These are phyloP conservation scores for Phytophthora capsici DNA, from an alignment of 352 stramenopile genomes.

Conservation along the genomic window DNA sequence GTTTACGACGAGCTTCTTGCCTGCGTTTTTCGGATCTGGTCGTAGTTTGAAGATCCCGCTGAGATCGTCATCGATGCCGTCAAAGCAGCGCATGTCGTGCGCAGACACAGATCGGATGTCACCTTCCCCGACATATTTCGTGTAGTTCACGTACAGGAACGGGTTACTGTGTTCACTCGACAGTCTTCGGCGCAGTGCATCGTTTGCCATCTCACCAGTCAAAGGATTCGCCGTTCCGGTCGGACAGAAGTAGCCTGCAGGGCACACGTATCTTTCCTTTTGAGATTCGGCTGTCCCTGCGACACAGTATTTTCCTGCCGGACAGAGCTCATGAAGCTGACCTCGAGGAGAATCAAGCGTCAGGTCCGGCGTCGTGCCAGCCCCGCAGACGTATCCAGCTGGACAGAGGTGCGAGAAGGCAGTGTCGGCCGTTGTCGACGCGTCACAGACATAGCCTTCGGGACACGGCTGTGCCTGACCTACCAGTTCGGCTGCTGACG, in stretches of 20 bases:
- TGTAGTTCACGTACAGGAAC: constrained; percentile 72
- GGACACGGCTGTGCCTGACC: constrained; percentile 92
- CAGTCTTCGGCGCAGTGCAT: constrained; percentile 86
- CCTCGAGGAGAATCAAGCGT: constrained; percentile 87
- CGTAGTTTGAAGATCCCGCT: constrained; percentile 54
- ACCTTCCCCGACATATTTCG: constrained; percentile 92
- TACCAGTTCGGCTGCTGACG: constrained; percentile 36
- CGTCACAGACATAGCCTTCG: constrained; percentile 95
- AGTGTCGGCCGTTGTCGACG: constrained; percentile 85
- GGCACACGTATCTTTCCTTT: constrained; percentile 82
- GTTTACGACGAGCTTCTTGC: constrained; percentile 51
- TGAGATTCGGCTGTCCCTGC: constrained; percentile 89
- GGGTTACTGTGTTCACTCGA: constrained; percentile 70
- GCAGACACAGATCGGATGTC: constrained; percentile 87
- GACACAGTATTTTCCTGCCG: constrained; percentile 88
- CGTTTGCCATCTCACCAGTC: constrained; percentile 89
- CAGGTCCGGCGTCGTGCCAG: constrained; percentile 94
- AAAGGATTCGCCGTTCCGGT: constrained; percentile 92
- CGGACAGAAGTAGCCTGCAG: constrained; percentile 94
- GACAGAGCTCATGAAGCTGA: constrained; percentile 91
- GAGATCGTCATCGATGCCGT: constrained; percentile 87
- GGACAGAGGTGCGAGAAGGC: constrained; percentile 83
- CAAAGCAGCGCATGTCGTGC: constrained; percentile 93
- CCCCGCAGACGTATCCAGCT: constrained; percentile 94
- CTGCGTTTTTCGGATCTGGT: constrained; percentile 7